Percentiles rank a stretch among this genome's conserved stretches.
These are phyloP conservation scores for Funneliformis mosseae DNA, from an alignment of 192 early-diverging fungal species.

Conservation along the genomic window DNA sequence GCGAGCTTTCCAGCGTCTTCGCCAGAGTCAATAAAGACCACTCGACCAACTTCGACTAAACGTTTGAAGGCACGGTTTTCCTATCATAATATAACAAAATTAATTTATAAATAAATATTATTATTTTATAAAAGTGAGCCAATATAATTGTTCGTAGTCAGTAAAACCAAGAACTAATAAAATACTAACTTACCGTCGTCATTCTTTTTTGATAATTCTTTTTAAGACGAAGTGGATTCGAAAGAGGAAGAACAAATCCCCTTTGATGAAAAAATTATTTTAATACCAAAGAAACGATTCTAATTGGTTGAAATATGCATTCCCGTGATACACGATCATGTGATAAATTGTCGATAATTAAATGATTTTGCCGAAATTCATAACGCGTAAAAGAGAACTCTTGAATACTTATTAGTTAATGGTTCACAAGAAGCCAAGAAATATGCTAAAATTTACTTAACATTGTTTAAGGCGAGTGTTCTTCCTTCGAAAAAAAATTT, in stretches of 20 bases:
- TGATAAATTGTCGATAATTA: no score
- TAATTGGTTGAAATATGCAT: neutral
- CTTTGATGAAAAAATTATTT: neutral
- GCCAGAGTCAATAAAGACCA: slow-evolving; percentile 95
- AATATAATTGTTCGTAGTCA: no score
- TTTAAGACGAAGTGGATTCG: neutral
- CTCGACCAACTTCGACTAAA: slow-evolving; percentile 97
- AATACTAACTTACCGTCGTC: neutral
- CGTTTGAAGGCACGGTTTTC: slow-evolving; percentile 73
- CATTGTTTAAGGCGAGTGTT: no score
- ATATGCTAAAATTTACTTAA: no score
- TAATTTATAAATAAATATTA: neutral
- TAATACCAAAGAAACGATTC: neutral
- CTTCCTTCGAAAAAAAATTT: no score
- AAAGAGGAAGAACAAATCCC: neutral
- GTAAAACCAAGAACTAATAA: neutral
- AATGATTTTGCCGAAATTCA: no score
- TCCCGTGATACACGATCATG: no score
- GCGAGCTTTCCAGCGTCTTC: slow-evolving; percentile 95
- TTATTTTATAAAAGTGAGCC: neutral
- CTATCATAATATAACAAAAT: slow-evolving; percentile 33
- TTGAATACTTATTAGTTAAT: no score
- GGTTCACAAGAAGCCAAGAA: no score
- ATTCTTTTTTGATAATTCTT: neutral
- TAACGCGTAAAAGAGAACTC: no score